Conservation (phyloP, 305 asterid genomes). For the Withania somnifera region DNA sequence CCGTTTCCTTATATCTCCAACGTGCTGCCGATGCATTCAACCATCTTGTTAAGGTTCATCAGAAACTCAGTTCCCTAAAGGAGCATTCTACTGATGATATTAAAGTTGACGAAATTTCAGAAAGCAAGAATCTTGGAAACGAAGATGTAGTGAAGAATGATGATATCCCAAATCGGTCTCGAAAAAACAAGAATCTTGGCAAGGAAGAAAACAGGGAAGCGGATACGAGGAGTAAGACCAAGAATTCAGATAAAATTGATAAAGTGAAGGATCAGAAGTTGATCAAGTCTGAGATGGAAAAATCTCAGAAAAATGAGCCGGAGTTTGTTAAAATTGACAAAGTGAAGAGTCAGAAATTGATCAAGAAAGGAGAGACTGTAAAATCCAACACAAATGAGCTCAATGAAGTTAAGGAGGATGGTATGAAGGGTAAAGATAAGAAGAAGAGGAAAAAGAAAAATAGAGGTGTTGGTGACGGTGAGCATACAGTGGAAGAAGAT, state of each 20-base stretch:
- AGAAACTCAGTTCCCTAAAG: slow-evolving; percentile 11
- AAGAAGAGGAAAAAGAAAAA: slow-evolving; percentile 7
- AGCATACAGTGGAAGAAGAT: not conserved
- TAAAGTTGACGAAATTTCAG: not conserved
- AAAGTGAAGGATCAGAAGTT: not conserved
- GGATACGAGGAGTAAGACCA: not conserved
- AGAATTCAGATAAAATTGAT: not conserved
- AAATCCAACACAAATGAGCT: not conserved
- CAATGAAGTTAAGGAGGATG: not conserved
- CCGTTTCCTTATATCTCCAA: slow-evolving; percentile 33
- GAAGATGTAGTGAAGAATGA: not conserved
- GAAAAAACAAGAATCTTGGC: not conserved
- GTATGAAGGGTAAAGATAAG: not conserved
- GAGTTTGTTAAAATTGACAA: not conserved
- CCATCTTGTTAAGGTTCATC: slow-evolving; percentile 33
- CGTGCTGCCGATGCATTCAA: slow-evolving; percentile 42
- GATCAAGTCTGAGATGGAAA: not conserved
- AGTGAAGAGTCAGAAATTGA: not conserved
- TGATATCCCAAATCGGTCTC: not conserved
- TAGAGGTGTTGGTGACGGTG: not conserved
- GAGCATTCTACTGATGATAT: not conserved
- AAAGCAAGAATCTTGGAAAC: not conserved
- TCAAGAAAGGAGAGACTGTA: not conserved
- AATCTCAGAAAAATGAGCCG: not conserved
- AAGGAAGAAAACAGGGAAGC: not conserved